Evolutionary conservation across 805 yeast species (phyloP), one percentile per base, ranked within the genome.

Genomic region (Nakazawaea ambrosiae): DNA sequence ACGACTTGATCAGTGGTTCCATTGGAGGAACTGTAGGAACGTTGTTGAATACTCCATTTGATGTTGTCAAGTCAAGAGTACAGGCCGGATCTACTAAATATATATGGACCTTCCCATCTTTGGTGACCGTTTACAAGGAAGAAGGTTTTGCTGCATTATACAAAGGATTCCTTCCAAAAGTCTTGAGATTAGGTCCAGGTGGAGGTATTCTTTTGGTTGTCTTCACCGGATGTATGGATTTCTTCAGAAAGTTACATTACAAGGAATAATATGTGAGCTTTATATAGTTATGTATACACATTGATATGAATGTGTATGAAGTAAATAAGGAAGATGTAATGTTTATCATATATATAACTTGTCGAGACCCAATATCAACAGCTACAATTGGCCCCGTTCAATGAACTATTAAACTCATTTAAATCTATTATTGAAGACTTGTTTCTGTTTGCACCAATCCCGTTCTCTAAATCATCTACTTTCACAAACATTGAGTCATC

Each of bases 21-120:
- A 75, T 90, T 55, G 99, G 98, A 66, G 99, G 99, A 61, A 86
- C 95, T 34, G 75, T 85, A 45, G 98, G 98, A 66, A 90, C 97
- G n/a, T 54, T 85, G 44, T 63, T 90, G 51, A 92, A 89, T 68
- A 92, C 97, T 23, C 98, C 99, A 33, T 88, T 90, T 51, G 99
- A 92, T 61, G 96, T 92, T 37, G 97, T 92, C 51, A 92, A 92
- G 68, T 85, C 96, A 11, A 78, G 99, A 68, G 85, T 92, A 52
- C 99, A 92, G 63, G 95, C 95, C 45, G 88, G 82, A 43, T 70
- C 74, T 23, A 82, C 90, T 49, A 89, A 83, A 63, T 90, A 90
- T 65, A 82, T 78, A 61, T 92, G 98, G 97, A 78, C 97, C 15
- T 52, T 78, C 48, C 96, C 96, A 28, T 74, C 94, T 3, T 65